Evolutionary conservation across 1,284 basidiomycete genomes (phyloP), one percentile per base, ranked within the genome.

Genomic region (Peniophora sp.): DNA sequence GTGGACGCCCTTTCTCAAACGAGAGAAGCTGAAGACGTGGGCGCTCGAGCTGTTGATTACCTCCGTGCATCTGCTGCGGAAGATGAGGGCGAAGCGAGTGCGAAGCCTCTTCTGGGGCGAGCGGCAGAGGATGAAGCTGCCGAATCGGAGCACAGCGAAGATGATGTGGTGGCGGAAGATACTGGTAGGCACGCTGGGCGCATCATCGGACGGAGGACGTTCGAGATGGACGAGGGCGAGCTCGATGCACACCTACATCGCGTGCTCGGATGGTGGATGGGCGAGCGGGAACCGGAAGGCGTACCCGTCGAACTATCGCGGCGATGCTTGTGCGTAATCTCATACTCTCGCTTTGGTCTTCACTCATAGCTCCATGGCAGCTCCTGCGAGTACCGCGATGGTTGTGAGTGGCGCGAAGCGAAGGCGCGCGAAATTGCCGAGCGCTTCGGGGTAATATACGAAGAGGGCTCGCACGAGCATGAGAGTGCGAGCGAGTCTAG

Each of bases 361-460:
- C n/a, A n/a, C n/a, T n/a, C n/a, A n/a, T n/a, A n/a, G n/a, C n/a
- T n/a, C n/a, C n/a, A n/a, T n/a, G n/a, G 15, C 53, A 92, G 85
- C 32, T 78, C 80, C 36, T 95, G 92, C 60, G 91, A 93, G 64
- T 94, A 92, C 63, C 68, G 68, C 44, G 70, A 79, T 1, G 83
- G 77, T 11, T 95, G 91, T 58, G 92, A 94, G 68, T 95, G 91
- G 91, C 73, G 89, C 62, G 81, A 83, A 52, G 65, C 72, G 56
- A 88, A 83, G 61, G 83, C 83, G 2, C 55, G 56, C 36, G 82
- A 84, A 56, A 56, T 57, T 11, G 49, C 43, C 10, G 47, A 23
- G 9, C 43, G 43, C 10, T 24, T 24, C 20, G 43, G 43, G 8
- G 23, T 14, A 18, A 32, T 43, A 17, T 39, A 24, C 24, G 43